These are phyloP conservation scores for Lactifluus volemus DNA, from an alignment of 768 basidiomycete genomes.

Conservation along the genomic window DNA sequence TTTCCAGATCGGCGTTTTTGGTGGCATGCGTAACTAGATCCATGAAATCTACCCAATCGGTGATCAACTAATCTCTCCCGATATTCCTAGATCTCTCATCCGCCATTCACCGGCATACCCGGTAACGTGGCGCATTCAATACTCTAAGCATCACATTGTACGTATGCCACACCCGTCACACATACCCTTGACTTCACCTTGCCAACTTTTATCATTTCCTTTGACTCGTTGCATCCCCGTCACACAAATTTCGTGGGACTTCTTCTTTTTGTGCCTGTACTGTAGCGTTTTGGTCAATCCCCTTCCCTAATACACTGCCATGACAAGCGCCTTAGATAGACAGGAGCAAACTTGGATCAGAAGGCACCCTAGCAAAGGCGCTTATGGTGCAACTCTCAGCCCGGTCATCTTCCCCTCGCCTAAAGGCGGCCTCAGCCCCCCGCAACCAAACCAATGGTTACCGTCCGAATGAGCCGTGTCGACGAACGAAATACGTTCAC, in stretches of 20 bases:
- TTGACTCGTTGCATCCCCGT: neutral
- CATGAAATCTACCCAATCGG: constrained; percentile 21
- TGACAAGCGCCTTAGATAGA: constrained; percentile 10
- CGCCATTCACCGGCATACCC: constrained; percentile 9
- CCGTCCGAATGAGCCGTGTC: neutral
- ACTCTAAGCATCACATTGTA: neutral
- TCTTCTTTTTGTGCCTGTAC: constrained; percentile 5
- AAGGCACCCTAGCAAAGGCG: constrained; percentile 8
- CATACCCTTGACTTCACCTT: neutral
- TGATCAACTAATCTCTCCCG: constrained; percentile 21
- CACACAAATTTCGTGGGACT: neutral
- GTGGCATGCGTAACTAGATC: constrained; percentile 19
- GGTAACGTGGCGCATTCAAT: constrained; percentile 14
- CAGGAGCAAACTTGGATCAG: constrained; percentile 14
- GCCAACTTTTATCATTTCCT: neutral
- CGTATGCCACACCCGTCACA: neutral
- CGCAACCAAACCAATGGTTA: neutral
- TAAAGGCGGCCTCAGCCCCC: too few relatives aligned
- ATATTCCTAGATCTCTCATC: constrained; percentile 19
- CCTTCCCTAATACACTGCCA: constrained; percentile 8
- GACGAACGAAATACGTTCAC: neutral
- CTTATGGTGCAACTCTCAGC: constrained; percentile 2
- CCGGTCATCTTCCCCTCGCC: neutral
- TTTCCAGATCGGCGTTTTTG: constrained; percentile 21
- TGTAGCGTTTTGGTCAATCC: neutral